A percentile compares a stretch with the other conserved stretches of the same genome.
Conservation (phyloP, 148 eudicot genomes). For the Amaranthus palmeri region DNA sequence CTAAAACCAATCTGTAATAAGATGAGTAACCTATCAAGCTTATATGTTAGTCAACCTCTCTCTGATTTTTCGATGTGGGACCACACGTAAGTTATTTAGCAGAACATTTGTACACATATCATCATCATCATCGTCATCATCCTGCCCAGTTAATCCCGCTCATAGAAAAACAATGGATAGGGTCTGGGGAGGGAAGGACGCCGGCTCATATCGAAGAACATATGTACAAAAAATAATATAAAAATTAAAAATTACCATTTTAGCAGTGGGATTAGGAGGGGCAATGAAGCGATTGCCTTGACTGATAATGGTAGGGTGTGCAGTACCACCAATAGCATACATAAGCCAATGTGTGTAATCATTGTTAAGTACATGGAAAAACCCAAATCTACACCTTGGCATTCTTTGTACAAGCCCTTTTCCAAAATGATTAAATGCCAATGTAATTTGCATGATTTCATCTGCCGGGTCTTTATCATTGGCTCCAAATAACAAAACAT, state of each 20-base stretch:
- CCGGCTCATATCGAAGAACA: too few species aligned
- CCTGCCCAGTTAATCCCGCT: too few species aligned
- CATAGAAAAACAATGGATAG: too few species aligned
- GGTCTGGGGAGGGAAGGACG: too few species aligned
- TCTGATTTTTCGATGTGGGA: too few species aligned
- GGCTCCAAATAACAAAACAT: slow-evolving; percentile 45
- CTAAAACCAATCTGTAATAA: too few species aligned
- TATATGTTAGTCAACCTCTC: too few species aligned
- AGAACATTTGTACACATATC: too few species aligned
- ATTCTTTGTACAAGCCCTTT: slow-evolving; percentile 48
- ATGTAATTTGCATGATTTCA: slow-evolving; percentile 34
- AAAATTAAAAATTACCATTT: slow-evolving; percentile 25
- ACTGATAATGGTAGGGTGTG: slow-evolving; percentile 48
- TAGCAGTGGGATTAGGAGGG: slow-evolving; percentile 36
- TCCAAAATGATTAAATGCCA: slow-evolving; percentile 56
- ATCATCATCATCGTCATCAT: too few species aligned
- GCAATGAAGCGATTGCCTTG: slow-evolving; percentile 56
- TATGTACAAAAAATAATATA: too few species aligned
- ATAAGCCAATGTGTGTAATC: slow-evolving; percentile 54
- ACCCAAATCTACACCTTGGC: slow-evolving; percentile 57
- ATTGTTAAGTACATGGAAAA: slow-evolving; percentile 58
- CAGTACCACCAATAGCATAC: slow-evolving; percentile 57
- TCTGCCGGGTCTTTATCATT: slow-evolving; percentile 29
- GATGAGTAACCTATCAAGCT: too few species aligned
- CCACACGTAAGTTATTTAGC: too few species aligned